Evolutionary conservation across 208 protist genomes (phyloP).

Genomic region (Tritrichomonas foetus): DNA sequence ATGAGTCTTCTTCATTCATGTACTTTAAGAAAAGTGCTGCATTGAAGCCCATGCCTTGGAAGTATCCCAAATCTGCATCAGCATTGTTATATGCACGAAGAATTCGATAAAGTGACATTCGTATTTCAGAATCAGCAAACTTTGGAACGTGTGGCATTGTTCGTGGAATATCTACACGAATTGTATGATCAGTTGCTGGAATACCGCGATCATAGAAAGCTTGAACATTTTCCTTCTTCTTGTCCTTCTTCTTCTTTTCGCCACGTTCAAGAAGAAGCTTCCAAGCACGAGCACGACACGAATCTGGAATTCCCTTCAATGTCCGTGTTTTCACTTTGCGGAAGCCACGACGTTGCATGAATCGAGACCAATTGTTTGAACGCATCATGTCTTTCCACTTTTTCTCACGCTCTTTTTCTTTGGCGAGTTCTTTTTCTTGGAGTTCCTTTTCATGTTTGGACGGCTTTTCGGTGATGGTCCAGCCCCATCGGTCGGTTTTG

Average conservation of each 20-base stretch:
- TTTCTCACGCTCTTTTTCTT: background rate
- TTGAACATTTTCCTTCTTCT: background rate
- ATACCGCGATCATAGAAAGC: background rate
- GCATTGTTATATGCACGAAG: background rate
- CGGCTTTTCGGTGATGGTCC: background rate
- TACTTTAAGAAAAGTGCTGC: background rate
- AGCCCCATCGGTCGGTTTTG: background rate
- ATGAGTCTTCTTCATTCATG: background rate
- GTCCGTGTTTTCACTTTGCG: background rate
- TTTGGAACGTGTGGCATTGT: conserved; percentile 33
- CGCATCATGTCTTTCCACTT: background rate
- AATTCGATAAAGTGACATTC: background rate
- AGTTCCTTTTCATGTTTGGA: background rate
- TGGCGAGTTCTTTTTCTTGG: background rate
- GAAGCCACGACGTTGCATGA: too few relatives aligned
- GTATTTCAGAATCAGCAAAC: background rate
- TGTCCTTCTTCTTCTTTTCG: too few relatives aligned
- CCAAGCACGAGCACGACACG: background rate
- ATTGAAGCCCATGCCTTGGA: background rate
- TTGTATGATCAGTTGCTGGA: background rate
- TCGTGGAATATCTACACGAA: background rate
- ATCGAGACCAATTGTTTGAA: background rate
- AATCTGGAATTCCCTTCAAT: background rate
- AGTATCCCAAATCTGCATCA: background rate
- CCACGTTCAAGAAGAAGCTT: background rate